phyloP scores from a whole-genome alignment of 2,329 filamentous ascomycete genomes.

The Scopulariopsis brevicaulis region DNA sequence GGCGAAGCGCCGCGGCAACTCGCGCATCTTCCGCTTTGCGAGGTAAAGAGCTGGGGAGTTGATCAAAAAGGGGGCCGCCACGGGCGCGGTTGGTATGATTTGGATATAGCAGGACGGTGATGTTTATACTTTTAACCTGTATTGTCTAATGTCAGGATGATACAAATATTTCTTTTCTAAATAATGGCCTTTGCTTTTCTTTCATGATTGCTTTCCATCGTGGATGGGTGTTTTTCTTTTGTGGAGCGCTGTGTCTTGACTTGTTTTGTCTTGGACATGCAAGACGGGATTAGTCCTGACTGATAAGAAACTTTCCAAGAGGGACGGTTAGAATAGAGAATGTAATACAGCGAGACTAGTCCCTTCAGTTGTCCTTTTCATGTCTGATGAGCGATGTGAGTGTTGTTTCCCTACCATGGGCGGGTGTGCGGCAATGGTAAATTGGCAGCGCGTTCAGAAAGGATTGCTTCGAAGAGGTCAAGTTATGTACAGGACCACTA shows the following conservation, averaged over 20 bases:
- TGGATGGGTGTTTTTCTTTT: too few relatives aligned
- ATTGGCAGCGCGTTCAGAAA: too few relatives aligned
- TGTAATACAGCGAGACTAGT: neutral
- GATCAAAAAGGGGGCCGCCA: neutral
- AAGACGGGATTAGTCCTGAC: neutral
- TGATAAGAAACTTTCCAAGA: neutral
- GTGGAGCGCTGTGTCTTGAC: too few relatives aligned
- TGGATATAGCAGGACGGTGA: neutral
- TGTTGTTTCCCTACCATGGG: neutral
- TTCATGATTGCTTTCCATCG: neutral
- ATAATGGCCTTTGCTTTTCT: neutral
- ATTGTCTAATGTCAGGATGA: neutral
- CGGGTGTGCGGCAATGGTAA: too few relatives aligned
- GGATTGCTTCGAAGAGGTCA: too few relatives aligned
- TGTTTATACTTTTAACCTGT: neutral
- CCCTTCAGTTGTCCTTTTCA: neutral
- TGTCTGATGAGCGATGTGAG: neutral
- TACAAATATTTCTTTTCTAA: neutral
- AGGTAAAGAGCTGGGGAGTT: neutral
- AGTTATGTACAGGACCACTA: too few relatives aligned
- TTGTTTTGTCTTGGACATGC: neutral
- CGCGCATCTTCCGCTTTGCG: neutral
- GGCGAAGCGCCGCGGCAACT: neutral
- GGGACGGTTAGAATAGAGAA: neutral
- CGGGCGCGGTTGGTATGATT: neutral